Conservation (phyloP, 352 stramenopile species). For the Phytophthora kernoviae region DNA sequence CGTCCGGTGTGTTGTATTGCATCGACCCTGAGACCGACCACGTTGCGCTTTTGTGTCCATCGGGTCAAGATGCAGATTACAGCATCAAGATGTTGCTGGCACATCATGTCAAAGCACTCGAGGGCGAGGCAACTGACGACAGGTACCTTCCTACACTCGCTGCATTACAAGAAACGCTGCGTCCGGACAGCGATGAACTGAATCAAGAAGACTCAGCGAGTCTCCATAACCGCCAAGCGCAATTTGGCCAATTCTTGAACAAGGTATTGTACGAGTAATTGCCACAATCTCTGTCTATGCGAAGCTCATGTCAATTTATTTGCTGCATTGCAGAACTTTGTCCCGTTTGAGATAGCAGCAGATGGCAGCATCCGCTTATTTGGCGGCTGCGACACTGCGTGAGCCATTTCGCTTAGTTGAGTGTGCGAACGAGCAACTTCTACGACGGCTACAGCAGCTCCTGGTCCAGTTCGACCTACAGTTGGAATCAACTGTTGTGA, state of each 20-base stretch:
- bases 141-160: conserved; percentile 14
- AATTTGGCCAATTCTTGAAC: conserved; percentile 21
- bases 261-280: too few relatives aligned
- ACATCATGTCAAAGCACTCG: conserved; percentile 28
- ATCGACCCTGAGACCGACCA: conserved; percentile 63
- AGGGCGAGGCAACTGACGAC: conserved; percentile 17
- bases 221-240: conserved; percentile 10
- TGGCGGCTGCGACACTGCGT: conserved; percentile 46
- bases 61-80: conserved; percentile 11
- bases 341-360: conserved; percentile 21
- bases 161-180: conserved; percentile 18
- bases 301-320: not conserved
- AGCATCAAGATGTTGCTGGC: conserved; percentile 42
- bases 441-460: conserved; percentile 45
- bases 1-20: conserved; percentile 51
- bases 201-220: conserved; percentile 4
- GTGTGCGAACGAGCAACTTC: conserved; percentile 59
- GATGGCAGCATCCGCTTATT: conserved; percentile 41
- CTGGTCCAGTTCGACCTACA: conserved; percentile 24
- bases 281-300: too few relatives aligned
- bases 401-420: conserved; percentile 39
- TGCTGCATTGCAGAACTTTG: conserved; percentile 20
- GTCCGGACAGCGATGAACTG: not conserved
- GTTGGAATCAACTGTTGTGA: not conserved
- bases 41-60: conserved; percentile 42